Evolutionary conservation across 768 basidiomycete species (phyloP).

Genomic region (Xanthoconium purpureum): DNA sequence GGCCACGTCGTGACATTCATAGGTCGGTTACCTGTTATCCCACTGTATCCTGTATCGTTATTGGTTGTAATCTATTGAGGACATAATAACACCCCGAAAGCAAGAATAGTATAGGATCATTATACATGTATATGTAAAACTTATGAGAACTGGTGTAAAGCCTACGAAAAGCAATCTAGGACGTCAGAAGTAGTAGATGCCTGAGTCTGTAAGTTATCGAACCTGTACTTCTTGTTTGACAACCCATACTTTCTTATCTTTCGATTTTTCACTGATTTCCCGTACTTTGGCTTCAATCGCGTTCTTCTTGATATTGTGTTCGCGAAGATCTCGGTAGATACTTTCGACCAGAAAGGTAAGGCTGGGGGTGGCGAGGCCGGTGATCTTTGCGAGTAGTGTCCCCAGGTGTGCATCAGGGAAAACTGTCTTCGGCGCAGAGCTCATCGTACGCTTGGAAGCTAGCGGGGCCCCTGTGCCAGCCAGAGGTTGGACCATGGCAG

Average conservation of each 20-base stretch:
- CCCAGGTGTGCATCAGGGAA: constrained; percentile 71
- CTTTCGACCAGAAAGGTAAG: constrained; percentile 68
- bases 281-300: constrained; percentile 78
- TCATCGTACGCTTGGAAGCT: constrained; percentile 27
- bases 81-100: constrained; percentile 8
- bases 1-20: constrained; percentile 30
- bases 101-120: constrained; percentile 1
- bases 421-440: constrained; percentile 44
- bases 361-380: constrained; percentile 55
- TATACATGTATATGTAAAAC: background rate
- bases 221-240: constrained; percentile 41
- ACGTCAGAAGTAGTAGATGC: background rate
- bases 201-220: background rate
- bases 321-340: constrained; percentile 65
- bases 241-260: constrained; percentile 71
- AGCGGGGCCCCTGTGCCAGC: constrained; percentile 15
- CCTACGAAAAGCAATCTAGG: constrained; percentile 6
- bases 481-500: constrained; percentile 32
- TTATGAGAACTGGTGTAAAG: constrained; percentile 8
- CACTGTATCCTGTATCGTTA: background rate
- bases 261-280: constrained; percentile 74
- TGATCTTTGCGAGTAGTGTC: constrained; percentile 61
- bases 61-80: background rate
- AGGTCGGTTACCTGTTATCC: background rate
- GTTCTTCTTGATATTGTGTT: constrained; percentile 77